phyloP scores from a whole-genome alignment of 257 asterid species.

The Euphrasia confusa region DNA sequence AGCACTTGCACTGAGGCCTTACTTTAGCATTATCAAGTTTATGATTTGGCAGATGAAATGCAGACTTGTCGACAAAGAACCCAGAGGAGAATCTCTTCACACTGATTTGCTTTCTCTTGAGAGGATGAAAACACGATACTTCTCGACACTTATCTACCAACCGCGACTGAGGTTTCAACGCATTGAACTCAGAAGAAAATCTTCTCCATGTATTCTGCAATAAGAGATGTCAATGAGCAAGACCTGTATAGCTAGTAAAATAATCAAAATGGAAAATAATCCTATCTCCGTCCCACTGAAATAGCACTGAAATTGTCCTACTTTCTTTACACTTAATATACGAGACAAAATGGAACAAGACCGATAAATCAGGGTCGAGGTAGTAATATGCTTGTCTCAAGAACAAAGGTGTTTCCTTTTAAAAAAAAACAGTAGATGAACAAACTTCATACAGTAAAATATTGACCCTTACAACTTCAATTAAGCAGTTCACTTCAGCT shows the following conservation, averaged over 20 bases:
- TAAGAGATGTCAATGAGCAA: constrained; percentile 19
- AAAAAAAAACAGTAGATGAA: constrained; percentile 15
- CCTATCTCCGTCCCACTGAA: not conserved
- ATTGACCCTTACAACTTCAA: constrained; percentile 5
- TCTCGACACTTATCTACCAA: constrained; percentile 29
- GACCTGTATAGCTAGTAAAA: constrained; percentile 13
- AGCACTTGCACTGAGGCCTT: constrained; percentile 25
- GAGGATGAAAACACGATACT: constrained; percentile 60
- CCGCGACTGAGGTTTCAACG: constrained; percentile 27
- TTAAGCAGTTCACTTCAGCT: too few species aligned
- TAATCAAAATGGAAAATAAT: constrained; percentile 9
- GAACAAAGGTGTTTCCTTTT: constrained; percentile 1
- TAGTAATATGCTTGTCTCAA: constrained; percentile 3
- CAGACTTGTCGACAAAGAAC: constrained; percentile 59
- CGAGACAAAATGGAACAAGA: too few species aligned
- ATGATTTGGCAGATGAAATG: constrained; percentile 40
- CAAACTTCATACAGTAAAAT: not conserved
- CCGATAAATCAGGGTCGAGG: not conserved
- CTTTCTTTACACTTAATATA: too few species aligned
- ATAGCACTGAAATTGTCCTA: too few species aligned
- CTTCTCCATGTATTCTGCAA: constrained; percentile 60
- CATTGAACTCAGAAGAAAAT: constrained; percentile 40
- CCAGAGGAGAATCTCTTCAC: constrained; percentile 47
- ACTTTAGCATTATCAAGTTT: constrained; percentile 39
- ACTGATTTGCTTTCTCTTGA: constrained; percentile 40